A percentile compares a stretch with the other conserved stretches of the same genome.
phyloP scores from a whole-genome alignment of 129 eudicot genomes.

The Artemisia argyi region DNA sequence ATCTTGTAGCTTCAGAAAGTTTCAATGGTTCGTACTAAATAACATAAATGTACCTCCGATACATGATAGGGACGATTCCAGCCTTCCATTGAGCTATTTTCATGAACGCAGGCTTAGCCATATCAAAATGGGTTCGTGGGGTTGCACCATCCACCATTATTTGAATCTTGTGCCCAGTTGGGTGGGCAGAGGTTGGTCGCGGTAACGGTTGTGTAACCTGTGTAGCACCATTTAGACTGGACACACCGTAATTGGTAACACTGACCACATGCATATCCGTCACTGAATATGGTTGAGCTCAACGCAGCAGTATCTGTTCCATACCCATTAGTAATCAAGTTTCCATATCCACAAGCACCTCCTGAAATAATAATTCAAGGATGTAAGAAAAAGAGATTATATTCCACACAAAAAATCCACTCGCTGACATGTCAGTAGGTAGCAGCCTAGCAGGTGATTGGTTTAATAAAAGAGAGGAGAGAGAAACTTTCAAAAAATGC shows the following conservation, averaged over 20 bases:
- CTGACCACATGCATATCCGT: conserved; percentile 78
- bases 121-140: conserved; percentile 85
- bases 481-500: too few species aligned
- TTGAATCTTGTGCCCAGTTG: conserved; percentile 56
- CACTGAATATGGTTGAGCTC: conserved; percentile 63
- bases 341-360: conserved; percentile 94
- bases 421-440: too few species aligned
- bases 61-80: conserved; percentile 61
- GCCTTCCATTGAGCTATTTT: conserved; percentile 78
- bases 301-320: conserved; percentile 78
- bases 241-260: conserved; percentile 71
- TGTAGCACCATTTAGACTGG: conserved; percentile 54
- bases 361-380: conserved; percentile 26
- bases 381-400: too few species aligned
- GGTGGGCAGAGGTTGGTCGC: conserved; percentile 97
- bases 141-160: conserved; percentile 91
- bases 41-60: conserved; percentile 51
- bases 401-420: too few species aligned
- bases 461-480: too few species aligned
- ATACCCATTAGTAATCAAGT: conserved; percentile 63
- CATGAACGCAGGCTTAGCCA: conserved; percentile 85
- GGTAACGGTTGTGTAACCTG: conserved; percentile 49
- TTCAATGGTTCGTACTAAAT: neutral
- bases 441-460: too few species aligned
- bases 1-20: too few species aligned